A percentile compares a stretch with the other conserved stretches of the same genome.
Conservation (phyloP, 169 alveolate species). For the Cryptosporidium andersoni region DNA sequence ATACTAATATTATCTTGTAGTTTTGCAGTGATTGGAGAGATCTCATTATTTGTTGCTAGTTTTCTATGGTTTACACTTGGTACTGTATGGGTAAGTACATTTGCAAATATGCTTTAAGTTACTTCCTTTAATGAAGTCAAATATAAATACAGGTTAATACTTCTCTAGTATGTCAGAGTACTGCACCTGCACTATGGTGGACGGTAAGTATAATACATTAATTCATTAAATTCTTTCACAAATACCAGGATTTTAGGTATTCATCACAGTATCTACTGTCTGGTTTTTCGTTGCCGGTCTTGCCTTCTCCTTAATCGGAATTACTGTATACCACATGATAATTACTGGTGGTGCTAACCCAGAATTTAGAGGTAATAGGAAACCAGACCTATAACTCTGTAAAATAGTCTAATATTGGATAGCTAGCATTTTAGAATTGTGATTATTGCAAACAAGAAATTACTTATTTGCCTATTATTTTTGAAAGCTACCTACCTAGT, state of each 20-base stretch:
- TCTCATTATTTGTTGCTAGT: slow-evolving; percentile 27
- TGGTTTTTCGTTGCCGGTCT: slow-evolving; percentile 68
- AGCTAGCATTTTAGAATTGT: no score
- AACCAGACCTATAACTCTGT: no score
- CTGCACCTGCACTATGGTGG: slow-evolving; percentile 71
- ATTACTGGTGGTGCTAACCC: slow-evolving; percentile 67
- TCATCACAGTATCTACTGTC: slow-evolving; percentile 57
- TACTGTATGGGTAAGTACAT: slow-evolving; percentile 68
- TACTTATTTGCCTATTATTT: no score
- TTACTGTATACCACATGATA: slow-evolving; percentile 65
- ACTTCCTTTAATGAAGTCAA: background rate
- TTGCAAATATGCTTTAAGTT: no score
- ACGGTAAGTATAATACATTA: slow-evolving; percentile 47
- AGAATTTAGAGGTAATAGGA: slow-evolving; percentile 26
- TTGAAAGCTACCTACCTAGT: no score
- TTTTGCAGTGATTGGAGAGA: slow-evolving; percentile 47
- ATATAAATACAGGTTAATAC: slow-evolving; percentile 34
- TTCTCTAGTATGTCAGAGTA: slow-evolving; percentile 57
- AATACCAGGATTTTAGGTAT: slow-evolving; percentile 9
- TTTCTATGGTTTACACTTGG: slow-evolving; percentile 71
- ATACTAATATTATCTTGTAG: slow-evolving; percentile 3
- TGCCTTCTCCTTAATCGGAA: slow-evolving; percentile 65
- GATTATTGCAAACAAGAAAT: no score
- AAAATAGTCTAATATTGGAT: no score
- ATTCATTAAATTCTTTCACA: background rate